phyloP scores from a whole-genome alignment of 768 basidiomycete genomes.

The Pleurotus salmoneostramineus region DNA sequence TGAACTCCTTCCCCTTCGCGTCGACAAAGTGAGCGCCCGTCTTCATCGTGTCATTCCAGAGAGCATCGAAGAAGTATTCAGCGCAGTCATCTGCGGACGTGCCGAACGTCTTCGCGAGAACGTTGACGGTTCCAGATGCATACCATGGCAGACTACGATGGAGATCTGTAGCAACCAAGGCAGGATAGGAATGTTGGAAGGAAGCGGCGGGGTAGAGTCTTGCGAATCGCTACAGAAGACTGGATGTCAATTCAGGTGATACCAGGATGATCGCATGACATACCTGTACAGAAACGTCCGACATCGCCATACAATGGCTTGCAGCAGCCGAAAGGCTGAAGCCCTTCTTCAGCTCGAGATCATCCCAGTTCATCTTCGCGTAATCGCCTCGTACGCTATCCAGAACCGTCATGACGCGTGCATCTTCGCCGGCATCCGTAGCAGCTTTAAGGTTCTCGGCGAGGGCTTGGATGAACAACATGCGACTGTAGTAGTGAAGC shows the following conservation, averaged over 20 bases:
- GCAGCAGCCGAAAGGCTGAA: slow-evolving; percentile 32
- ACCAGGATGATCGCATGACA: not conserved
- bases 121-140: slow-evolving; percentile 21
- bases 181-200: slow-evolving; percentile 32
- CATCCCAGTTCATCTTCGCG: slow-evolving; percentile 36
- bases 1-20: slow-evolving; percentile 3
- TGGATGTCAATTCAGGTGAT: not conserved
- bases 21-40: slow-evolving; percentile 1
- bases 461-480: slow-evolving; percentile 45
- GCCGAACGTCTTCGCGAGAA: slow-evolving; percentile 19
- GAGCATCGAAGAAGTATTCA: slow-evolving; percentile 30
- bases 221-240: slow-evolving; percentile 21
- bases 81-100: slow-evolving; percentile 24
- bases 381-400: slow-evolving; percentile 26
- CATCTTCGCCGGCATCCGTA: slow-evolving; percentile 41
- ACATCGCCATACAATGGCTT: slow-evolving; percentile 37
- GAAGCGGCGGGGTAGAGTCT: slow-evolving; percentile 24
- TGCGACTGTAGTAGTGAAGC: slow-evolving; percentile 48
- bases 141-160: slow-evolving; percentile 13
- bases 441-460: slow-evolving; percentile 40
- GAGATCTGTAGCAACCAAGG: slow-evolving; percentile 27
- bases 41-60: slow-evolving; percentile 15
- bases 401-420: slow-evolving; percentile 44
- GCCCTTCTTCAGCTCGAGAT: slow-evolving; percentile 47
- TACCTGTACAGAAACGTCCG: slow-evolving; percentile 53